Conservation (phyloP, 116 monocot species). For the Phalaenopsis hybrid region DNA sequence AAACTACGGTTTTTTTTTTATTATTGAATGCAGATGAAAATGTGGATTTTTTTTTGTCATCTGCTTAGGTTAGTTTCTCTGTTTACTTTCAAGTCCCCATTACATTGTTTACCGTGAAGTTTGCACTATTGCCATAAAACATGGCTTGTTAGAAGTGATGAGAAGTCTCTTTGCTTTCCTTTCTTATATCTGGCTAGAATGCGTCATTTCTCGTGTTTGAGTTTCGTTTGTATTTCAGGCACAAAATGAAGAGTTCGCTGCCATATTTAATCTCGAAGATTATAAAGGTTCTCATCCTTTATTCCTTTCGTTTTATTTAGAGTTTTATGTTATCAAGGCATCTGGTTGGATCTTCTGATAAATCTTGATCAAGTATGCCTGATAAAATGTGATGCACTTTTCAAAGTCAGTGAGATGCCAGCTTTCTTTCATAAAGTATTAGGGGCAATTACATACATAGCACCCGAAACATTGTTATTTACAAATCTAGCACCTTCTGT, state of each 20-base stretch:
- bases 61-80: not conserved
- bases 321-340: not conserved
- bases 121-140: not conserved
- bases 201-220: not conserved
- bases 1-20: not conserved
- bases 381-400: not conserved
- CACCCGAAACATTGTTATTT: too few relatives aligned
- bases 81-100: not conserved
- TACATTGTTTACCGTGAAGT: not conserved
- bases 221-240: conserved; percentile 28
- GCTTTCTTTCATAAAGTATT: not conserved
- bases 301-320: not conserved
- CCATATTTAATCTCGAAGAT: conserved; percentile 85
- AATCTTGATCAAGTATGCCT: not conserved
- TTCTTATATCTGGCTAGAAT: not conserved
- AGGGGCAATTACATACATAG: too few relatives aligned
- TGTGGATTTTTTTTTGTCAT: too few relatives aligned
- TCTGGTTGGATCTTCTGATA: not conserved
- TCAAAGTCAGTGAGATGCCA: too few relatives aligned
- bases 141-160: not conserved
- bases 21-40: too few relatives aligned
- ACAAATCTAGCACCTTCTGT: too few relatives aligned
- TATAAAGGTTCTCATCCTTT: conserved; percentile 50
- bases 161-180: not conserved
- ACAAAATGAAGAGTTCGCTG: conserved; percentile 71